Conservation (phyloP, 2,329 filamentous ascomycete genomes). For the Epichloe festucae region DNA sequence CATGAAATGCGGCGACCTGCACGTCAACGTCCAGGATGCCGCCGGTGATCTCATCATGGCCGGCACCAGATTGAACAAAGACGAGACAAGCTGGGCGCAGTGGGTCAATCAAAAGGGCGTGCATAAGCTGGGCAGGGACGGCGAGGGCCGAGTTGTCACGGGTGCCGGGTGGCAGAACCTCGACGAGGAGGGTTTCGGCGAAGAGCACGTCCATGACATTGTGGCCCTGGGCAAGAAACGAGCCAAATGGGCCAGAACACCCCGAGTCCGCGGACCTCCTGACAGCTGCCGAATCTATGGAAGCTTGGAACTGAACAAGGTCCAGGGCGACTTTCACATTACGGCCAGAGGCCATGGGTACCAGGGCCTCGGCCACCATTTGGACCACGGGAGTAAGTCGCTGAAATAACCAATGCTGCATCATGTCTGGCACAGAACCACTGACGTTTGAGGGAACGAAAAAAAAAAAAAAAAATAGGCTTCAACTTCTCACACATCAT, state of each 20-base stretch:
- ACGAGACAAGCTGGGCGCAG: conserved; percentile 67
- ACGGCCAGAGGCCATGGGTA: conserved; percentile 96
- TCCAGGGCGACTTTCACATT: conserved; percentile 96
- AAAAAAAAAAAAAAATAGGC: conserved; percentile 29
- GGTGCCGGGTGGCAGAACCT: conserved; percentile 41
- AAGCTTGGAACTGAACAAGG: conserved; percentile 84
- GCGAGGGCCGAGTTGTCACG: conserved; percentile 39
- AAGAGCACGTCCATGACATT: conserved; percentile 88
- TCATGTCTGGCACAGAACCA: neutral
- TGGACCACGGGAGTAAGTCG: conserved; percentile 65
- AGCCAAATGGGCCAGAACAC: conserved; percentile 64
- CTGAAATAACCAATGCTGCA: neutral
- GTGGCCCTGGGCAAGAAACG: conserved; percentile 53
- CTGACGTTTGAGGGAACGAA: neutral
- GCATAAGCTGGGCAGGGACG: conserved; percentile 45
- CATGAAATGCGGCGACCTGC: conserved; percentile 80
- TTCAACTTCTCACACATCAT: conserved; percentile 99
- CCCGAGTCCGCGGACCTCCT: conserved; percentile 42
- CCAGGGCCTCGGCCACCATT: conserved; percentile 59
- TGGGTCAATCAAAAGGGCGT: conserved; percentile 64
- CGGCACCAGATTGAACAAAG: conserved; percentile 56
- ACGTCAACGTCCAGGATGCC: conserved; percentile 94
- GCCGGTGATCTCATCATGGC: conserved; percentile 85
- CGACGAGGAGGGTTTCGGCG: conserved; percentile 55
- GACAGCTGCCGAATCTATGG: conserved; percentile 87